Base-by-base conservation (phyloP, 371 early-diverging fungal species). In the Globomyces sp. region DNA sequence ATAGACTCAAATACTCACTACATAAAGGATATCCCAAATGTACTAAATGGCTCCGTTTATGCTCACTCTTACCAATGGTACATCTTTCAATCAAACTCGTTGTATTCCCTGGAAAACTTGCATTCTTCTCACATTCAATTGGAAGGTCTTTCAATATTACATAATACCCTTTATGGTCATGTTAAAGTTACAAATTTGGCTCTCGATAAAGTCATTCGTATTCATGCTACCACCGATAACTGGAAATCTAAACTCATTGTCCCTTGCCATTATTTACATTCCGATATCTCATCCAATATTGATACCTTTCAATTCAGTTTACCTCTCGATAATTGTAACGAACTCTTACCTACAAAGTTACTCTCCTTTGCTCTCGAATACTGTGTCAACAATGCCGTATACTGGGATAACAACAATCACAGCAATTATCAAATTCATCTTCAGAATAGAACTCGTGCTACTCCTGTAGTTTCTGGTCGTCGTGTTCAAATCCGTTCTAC, bases 361-460 rank as follows among this genome's bases (percentile, higher is more conserved):
- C 36, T 55, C 40, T 55, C 55, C 36, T 55, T 55, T 40, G 55
- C 55, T n/a, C 36, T 55, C 34, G 40, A 55, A 9, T 55, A 55
- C 55, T 40, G n/a, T 2, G 36, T 36, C 55, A 55, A 55, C n/a
- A 40, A 40, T 40, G 39, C 8, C 39, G 55, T 39, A 55, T 55
- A 39, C 39, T 55, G 55, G 55, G 55, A 55, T 40, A 55, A 55
- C 13, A 55, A 55, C 55, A 55, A 55, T 39, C 24, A 39, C 55
- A 39, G 55, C 55, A 24, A 55, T 39, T 13, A 39, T 39, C 39
- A 36, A 55, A 39, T 36, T 55, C 55, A 55, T 55, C 8, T 39
- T 55, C 55, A 55, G 40, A 39, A 55, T 39, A 40, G 24, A 24
- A 24, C 24, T 24, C 24, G 24, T 24, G 24, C 24, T 24, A 24